Evolutionary conservation across 1,284 basidiomycete genomes (phyloP).

Genomic region (Irpex sp.): DNA sequence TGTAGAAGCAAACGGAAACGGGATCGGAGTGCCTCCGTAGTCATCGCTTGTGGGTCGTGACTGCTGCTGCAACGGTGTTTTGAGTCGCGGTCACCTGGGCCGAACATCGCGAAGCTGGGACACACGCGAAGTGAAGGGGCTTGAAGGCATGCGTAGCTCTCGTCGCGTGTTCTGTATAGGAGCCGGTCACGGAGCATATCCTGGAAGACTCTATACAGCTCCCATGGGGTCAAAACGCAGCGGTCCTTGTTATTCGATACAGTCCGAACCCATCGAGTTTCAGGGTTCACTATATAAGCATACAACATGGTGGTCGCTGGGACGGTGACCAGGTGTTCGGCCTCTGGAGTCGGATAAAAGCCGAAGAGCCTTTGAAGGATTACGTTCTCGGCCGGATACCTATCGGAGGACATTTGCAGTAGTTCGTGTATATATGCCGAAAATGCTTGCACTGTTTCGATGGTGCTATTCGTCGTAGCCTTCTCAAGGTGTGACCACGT

Average conservation of each 20-base stretch:
- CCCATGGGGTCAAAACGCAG: background rate
- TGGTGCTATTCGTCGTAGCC: slow-evolving; percentile 30
- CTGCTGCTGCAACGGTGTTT: slow-evolving; percentile 34
- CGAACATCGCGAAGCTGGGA: slow-evolving; percentile 38
- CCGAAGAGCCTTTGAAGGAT: slow-evolving; percentile 47
- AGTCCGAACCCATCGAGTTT: background rate
- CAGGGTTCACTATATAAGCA: background rate
- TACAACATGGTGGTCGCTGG: slow-evolving; percentile 30
- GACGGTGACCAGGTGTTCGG: slow-evolving; percentile 37
- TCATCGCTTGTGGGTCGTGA: slow-evolving; percentile 12
- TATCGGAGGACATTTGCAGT: slow-evolving; percentile 30
- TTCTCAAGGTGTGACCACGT: slow-evolving; percentile 25
- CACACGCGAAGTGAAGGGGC: slow-evolving; percentile 49
- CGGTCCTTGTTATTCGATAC: background rate
- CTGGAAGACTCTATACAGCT: background rate
- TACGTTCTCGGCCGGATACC: slow-evolving; percentile 32
- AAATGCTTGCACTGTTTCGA: slow-evolving; percentile 41
- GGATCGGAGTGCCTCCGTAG: slow-evolving; percentile 40
- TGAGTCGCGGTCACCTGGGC: slow-evolving; percentile 40
- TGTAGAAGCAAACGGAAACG: slow-evolving; percentile 53
- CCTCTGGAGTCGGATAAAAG: slow-evolving; percentile 31
- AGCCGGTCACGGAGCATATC: background rate
- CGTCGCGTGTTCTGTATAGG: slow-evolving; percentile 22
- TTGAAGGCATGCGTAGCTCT: slow-evolving; percentile 41
- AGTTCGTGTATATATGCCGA: slow-evolving; percentile 44